Base-by-base conservation (phyloP, 345 rosid species). In the Carallia brachiata region DNA sequence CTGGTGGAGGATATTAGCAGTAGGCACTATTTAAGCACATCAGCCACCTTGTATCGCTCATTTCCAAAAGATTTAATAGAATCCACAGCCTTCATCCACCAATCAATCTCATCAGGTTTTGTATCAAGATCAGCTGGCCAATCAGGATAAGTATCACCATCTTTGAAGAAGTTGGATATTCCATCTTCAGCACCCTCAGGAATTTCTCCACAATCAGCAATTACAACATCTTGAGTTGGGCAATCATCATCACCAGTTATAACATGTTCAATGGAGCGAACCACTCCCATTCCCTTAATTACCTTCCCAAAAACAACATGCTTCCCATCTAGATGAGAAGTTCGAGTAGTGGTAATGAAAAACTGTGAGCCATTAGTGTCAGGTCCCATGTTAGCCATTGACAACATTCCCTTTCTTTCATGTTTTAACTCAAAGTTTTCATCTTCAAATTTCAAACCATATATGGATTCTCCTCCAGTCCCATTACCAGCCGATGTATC, bases 71-170 rank as follows among this genome's bases (percentile, higher is more conserved):
- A 83, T 77, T 93, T 93, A 32, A 89, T 77, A 55, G 80, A 81
- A 60, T 89, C 89, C 30, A 83, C 96, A 68, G 93, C 86, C 54
- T 77, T 82, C 87, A 89, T 85, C 98, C 98, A 93, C 98, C 97
- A 93, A 36, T 85, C 62, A 30, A 93, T 78, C 73, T 89, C 91
- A 36, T 72, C 68, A 28, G 89, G 85, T 27, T 60, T 65, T 5
- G 6, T 27, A 52, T 66, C 60, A 52, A 73, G 69, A 5, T 73
- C 77, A 61, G 52, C 47, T 0, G 77, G 77, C 77, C 77, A 73
- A 39, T 73, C 70, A 36, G 76, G 76, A 66, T 59, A 73, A 40
- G 64, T 50, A 60, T 73, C 71, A 34, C 76, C 76, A 31, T 73
- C 77, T 28, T 61, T 73, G 61, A 73, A 73, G 37, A 73, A 66